Evolutionary conservation across 2,329 filamentous ascomycete genomes (phyloP), one percentile per base, ranked within the genome.

Genomic region (Talaromyces piceae): DNA sequence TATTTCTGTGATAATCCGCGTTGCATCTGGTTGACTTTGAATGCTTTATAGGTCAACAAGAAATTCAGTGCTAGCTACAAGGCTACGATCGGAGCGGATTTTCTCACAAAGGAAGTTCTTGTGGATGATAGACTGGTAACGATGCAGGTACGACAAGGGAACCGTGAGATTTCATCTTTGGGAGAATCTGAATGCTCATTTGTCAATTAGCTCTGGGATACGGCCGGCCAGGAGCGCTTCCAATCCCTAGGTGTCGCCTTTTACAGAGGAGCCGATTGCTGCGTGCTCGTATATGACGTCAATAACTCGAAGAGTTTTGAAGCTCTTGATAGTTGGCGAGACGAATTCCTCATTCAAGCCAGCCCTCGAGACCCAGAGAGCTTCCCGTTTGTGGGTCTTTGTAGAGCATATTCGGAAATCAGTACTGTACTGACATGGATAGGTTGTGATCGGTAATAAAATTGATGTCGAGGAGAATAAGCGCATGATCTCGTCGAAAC

Each of bases 1-100:
- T 71, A 87, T 58, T 33, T 37, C 23, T 23, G 12, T n/a, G 12
- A 46, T n/a, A n/a, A n/a, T n/a, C n/a, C n/a, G n/a, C n/a, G n/a
- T n/a, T n/a, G n/a, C n/a, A n/a, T n/a, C n/a, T n/a, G n/a, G n/a
- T n/a, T n/a, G n/a, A n/a, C n/a, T n/a, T n/a, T 13, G 4, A 22
- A 25, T 20, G n/a, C 31, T 18, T 20, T 23, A 31, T 37, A 97
- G 91, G 91, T 98, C 81, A 98, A 98, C 80, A 98, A 98, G 78
- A 97, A 98, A 73, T 98, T 98, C 78, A 96, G 91, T 70, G 91
- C 91, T 61, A 96, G 91, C 77, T 98, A 98, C 83, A 98, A 98
- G 77, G 93, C 93, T 54, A 98, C 93, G 43, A 98, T 98, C 69
- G 93, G 93, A 60, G 93, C 93, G 69, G 93, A 98, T 73, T 98